These are phyloP conservation scores for Tremella mesenterica DNA, from an alignment of 768 basidiomycete genomes.

Conservation along the genomic window DNA sequence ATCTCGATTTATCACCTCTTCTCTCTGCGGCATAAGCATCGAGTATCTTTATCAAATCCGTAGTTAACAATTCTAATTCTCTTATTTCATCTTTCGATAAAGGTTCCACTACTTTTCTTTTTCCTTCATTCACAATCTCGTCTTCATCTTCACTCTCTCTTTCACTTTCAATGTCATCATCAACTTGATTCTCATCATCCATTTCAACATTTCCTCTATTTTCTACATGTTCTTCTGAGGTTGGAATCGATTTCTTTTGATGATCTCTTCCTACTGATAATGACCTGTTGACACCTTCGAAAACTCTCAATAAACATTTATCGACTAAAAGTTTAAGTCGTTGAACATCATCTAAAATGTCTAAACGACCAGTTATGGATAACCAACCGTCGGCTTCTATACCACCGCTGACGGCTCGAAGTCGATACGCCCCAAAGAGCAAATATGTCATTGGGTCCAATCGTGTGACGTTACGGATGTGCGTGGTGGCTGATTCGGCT, in stretches of 20 bases:
- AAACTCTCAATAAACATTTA: slow-evolving; percentile 75
- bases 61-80: slow-evolving; percentile 66
- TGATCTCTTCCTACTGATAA: slow-evolving; percentile 20
- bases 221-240: too few species aligned
- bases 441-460: slow-evolving; percentile 82
- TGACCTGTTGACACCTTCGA: slow-evolving; percentile 61
- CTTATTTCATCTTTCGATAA: slow-evolving; percentile 61
- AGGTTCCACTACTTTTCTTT: slow-evolving; percentile 45
- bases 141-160: slow-evolving; percentile 39
- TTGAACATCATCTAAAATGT: slow-evolving; percentile 73
- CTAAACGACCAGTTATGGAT: slow-evolving; percentile 59
- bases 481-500: slow-evolving; percentile 53
- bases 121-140: slow-evolving; percentile 53
- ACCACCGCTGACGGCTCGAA: slow-evolving; percentile 61
- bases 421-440: slow-evolving; percentile 77
- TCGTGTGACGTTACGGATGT: slow-evolving; percentile 69
- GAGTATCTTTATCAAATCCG: slow-evolving; percentile 64
- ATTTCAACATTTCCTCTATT: slow-evolving; percentile 7
- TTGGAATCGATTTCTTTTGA: slow-evolving; percentile 12
- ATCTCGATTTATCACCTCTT: slow-evolving; percentile 9
- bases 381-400: slow-evolving; percentile 86
- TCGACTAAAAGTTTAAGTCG: slow-evolving; percentile 71
- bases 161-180: slow-evolving; percentile 18
- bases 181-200: slow-evolving; percentile 5
- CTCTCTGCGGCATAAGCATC: slow-evolving; percentile 61